Percentiles rank a stretch among this genome's conserved stretches.
Evolutionary conservation across 495 filamentous ascomycete genomes (phyloP).

Genomic region (Aspergillus affinis): DNA sequence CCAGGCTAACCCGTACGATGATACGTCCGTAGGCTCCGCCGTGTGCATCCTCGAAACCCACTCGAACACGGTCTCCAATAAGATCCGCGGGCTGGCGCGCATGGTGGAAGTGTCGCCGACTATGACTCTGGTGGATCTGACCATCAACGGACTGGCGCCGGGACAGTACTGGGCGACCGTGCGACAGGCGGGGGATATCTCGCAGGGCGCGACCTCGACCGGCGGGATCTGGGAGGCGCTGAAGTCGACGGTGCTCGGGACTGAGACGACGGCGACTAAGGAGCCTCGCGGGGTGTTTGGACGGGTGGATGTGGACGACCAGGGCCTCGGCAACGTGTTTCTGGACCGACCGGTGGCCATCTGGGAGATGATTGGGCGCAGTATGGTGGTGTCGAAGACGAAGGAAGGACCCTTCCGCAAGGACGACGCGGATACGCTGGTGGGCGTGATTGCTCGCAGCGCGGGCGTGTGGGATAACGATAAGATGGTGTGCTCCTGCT

Average conservation of each 20-base stretch:
- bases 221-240: slow-evolving; percentile 76
- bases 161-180: slow-evolving; percentile 83
- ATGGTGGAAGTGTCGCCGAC: slow-evolving; percentile 77
- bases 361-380: slow-evolving; percentile 94
- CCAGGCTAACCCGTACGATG: not conserved
- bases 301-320: slow-evolving; percentile 62
- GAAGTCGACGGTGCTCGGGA: slow-evolving; percentile 47
- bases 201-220: slow-evolving; percentile 73
- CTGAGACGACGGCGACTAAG: slow-evolving; percentile 33
- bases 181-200: slow-evolving; percentile 86
- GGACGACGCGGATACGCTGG: slow-evolving; percentile 78
- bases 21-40: slow-evolving; percentile 66
- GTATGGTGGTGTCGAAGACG: slow-evolving; percentile 72
- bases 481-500: slow-evolving; percentile 93
- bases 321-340: slow-evolving; percentile 70
- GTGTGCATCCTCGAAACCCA: slow-evolving; percentile 97
- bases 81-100: slow-evolving; percentile 72
- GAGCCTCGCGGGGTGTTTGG: slow-evolving; percentile 70
- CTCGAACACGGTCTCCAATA: slow-evolving; percentile 53
- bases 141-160: slow-evolving; percentile 76
- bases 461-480: slow-evolving; percentile 98
- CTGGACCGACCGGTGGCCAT: slow-evolving; percentile 78
- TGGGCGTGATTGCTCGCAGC: slow-evolving; percentile 91
- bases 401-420: slow-evolving; percentile 50
- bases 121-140: slow-evolving; percentile 83